Evolutionary conservation across 257 asterid species (phyloP).

Genomic region (Primulina huaijiensis): DNA sequence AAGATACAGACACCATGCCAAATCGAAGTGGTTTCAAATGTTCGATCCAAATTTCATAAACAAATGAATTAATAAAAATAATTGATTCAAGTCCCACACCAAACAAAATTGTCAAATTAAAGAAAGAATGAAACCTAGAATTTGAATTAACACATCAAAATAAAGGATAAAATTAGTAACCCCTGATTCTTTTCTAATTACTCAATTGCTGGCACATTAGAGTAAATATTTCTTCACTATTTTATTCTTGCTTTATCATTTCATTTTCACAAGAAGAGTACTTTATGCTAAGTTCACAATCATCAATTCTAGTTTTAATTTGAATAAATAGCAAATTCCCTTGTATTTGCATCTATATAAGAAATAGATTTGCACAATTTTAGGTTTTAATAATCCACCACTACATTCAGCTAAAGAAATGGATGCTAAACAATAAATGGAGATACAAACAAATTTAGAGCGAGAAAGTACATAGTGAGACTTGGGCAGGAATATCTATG

Average conservation of each 20-base stretch:
- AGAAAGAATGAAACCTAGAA: neutral
- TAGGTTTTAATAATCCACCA: neutral
- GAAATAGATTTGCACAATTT: neutral
- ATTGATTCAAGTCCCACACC: neutral
- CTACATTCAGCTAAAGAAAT: neutral
- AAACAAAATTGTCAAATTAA: neutral
- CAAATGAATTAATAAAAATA: neutral
- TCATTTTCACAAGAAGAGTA: neutral
- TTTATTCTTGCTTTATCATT: no score
- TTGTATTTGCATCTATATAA: neutral
- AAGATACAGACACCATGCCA: neutral
- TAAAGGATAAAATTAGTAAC: neutral
- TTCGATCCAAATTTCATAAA: neutral
- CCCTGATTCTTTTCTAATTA: neutral
- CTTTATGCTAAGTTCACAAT: neutral
- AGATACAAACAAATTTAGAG: neutral
- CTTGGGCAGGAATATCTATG: slow-evolving; percentile 17
- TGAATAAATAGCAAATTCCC: neutral
- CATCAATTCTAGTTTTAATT: no score
- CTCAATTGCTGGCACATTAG: neutral
- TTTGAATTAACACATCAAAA: neutral
- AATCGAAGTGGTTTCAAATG: neutral
- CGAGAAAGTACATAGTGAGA: slow-evolving; percentile 4
- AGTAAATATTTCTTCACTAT: neutral
- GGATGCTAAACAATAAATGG: slow-evolving; percentile 15